Evolutionary conservation across 2,329 filamentous ascomycete species (phyloP), one percentile per base, ranked within the genome.

Genomic region (Dactylellina cionopaga): DNA sequence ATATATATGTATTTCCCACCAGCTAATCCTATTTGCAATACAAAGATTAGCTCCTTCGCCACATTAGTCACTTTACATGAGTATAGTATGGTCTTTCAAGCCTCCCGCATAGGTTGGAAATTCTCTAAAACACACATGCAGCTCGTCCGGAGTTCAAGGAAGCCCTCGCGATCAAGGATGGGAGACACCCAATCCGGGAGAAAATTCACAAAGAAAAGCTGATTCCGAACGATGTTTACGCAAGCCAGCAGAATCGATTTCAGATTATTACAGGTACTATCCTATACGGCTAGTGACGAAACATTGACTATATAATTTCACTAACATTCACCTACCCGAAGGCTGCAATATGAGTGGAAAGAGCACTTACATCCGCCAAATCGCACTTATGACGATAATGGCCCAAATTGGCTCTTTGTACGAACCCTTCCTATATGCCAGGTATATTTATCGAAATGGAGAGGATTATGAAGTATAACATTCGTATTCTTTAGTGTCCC

Each of bases 271-370:
- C 94, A 17, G 76, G n/a, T n/a, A n/a, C n/a, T n/a, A n/a, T n/a
- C n/a, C n/a, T n/a, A n/a, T n/a, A n/a, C n/a, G n/a, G n/a, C n/a
- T n/a, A n/a, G n/a, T n/a, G n/a, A n/a, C n/a, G n/a, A n/a, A n/a
- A n/a, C n/a, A n/a, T n/a, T n/a, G n/a, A n/a, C n/a, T n/a, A n/a
- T n/a, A n/a, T 27, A 51, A 27, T 31, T 13, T 27, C 63, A 59
- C 13, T 46, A 31, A 47, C 41, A 49, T 68, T 44, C 19, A 0
- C n/a, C n/a, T n/a, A 94, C n/a, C n/a, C n/a, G n/a, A n/a, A n/a
- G n/a, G 95, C 2, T 96, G 92, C 79, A 99, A 99, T 77, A 99
- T 99, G 95, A 96, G 92, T 76, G 95, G 93, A 0, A 99, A 98
- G 80, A 96, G 91, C 75, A 99, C 93, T 0, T 98, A 97, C 78